phyloP scores from a whole-genome alignment of 2,329 filamentous ascomycete genomes.

The Penicillium sp. region DNA sequence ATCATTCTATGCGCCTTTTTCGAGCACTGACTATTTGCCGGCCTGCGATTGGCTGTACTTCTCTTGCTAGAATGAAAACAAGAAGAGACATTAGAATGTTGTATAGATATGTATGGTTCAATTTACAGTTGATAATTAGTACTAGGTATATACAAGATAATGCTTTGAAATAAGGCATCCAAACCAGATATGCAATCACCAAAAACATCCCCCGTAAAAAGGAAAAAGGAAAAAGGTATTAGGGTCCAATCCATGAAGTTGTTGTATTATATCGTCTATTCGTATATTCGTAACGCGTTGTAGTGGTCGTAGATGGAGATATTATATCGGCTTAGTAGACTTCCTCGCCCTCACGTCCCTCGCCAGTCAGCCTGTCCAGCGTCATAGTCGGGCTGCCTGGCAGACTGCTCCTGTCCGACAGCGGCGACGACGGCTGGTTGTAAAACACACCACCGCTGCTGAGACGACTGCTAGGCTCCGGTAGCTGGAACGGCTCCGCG shows the following conservation, averaged over 20 bases:
- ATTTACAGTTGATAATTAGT: no score
- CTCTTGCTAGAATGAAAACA: no score
- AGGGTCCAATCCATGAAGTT: not conserved
- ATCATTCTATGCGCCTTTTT: no score
- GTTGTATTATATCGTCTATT: constrained; percentile 18
- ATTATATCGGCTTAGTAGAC: constrained; percentile 20
- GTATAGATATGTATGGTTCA: no score
- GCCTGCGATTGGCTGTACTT: no score
- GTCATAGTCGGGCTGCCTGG: constrained; percentile 14
- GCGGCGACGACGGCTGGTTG: not conserved
- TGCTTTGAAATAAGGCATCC: no score
- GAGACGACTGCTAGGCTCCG: not conserved
- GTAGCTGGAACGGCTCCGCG: constrained; percentile 1
- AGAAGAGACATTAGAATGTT: no score
- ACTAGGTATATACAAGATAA: no score
- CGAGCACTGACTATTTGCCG: no score
- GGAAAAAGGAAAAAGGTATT: not conserved
- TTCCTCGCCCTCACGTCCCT: constrained; percentile 29
- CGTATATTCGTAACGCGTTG: not conserved
- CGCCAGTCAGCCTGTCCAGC: constrained; percentile 1
- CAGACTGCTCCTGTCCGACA: constrained; percentile 9
- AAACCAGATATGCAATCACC: not conserved
- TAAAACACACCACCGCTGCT: constrained; percentile 1
- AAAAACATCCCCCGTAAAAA: no score
- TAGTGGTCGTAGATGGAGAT: not conserved